Evolutionary conservation across 176 grass and related monocot species (phyloP), one percentile per base, ranked within the genome.

Genomic region (Triticum dicoccoides): DNA sequence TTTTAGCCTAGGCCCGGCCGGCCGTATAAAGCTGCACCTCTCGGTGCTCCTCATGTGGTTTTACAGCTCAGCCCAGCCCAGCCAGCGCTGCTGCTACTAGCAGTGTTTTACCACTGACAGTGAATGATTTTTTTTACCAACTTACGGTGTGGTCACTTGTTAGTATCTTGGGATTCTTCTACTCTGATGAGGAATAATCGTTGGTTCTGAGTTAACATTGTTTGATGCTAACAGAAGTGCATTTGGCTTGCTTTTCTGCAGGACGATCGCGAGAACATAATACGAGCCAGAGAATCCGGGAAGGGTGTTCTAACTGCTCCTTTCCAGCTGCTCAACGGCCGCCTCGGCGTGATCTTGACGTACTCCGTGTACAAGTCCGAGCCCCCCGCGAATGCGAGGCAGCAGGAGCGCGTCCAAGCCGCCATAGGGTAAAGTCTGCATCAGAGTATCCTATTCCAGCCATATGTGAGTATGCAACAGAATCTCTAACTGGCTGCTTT

Each of bases 271-370:
- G 92, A 99, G 7, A 99, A 99, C 56, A 92, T 99, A 37, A 51
- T 99, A 68, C 84, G 90, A 20, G 92, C 97, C 33, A 89, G 97
- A 73, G 81, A 78, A 87, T 96, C 92, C 39, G 97, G 97, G 34
- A 99, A 96, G 87, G 97, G 97, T 9, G 97, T 99, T 56, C 82
- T 99, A 7, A 99, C 97, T 75, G 94, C 97, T 33, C 97, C 97
- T 51, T 96, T 99, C 35, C 82, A 74, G 45, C 91, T 99, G 49
- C 87, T 99, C 51, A 99, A 99, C 14, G 96, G 92, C 84, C 92
- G 97, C 42, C 94, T 99, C 0, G 97, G 97, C 21, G 94, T 99
- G 58, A 99, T 99, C 76, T 91, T 75, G 30, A 99, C 97, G 12
- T 99, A 94, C 83, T 86, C 94, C 2, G 97, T 99, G 69, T 99